phyloP scores from a whole-genome alignment of 768 basidiomycete genomes.

The Naganishia friedmannii region DNA sequence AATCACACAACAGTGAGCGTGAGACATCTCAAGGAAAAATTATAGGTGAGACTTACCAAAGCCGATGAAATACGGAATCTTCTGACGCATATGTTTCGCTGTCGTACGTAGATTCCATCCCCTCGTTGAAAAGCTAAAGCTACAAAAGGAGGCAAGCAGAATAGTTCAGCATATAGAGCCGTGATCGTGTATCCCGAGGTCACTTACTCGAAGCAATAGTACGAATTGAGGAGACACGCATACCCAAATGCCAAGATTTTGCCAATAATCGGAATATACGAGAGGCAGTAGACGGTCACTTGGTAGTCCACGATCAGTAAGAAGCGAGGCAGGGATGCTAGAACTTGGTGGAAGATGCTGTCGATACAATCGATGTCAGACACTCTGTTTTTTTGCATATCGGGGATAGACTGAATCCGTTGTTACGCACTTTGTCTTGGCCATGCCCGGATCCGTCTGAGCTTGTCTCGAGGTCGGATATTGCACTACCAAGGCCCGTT shows the following conservation, averaged over 20 bases:
- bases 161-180: background rate
- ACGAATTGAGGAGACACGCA: conserved; percentile 47
- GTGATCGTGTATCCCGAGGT: conserved; percentile 30
- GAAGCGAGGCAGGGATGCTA: conserved; percentile 36
- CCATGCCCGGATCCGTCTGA: background rate
- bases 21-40: background rate
- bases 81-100: conserved; percentile 40
- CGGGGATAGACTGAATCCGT: background rate
- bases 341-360: conserved; percentile 32
- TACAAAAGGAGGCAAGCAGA: background rate
- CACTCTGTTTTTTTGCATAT: too few relatives aligned
- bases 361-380: background rate
- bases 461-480: conserved; percentile 41
- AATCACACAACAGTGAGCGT: conserved; percentile 24
- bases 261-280: conserved; percentile 41
- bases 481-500: conserved; percentile 41
- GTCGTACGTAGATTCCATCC: conserved; percentile 30
- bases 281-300: conserved; percentile 43
- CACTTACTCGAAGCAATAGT: conserved; percentile 46
- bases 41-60: conserved; percentile 39
- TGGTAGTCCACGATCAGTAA: conserved; percentile 48
- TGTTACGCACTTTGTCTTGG: conserved; percentile 3
- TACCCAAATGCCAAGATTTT: conserved; percentile 38
- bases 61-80: conserved; percentile 47
- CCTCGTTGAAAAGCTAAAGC: conserved; percentile 24